Conservation (phyloP, 305 asterid species). For the Solanum chacoense region DNA sequence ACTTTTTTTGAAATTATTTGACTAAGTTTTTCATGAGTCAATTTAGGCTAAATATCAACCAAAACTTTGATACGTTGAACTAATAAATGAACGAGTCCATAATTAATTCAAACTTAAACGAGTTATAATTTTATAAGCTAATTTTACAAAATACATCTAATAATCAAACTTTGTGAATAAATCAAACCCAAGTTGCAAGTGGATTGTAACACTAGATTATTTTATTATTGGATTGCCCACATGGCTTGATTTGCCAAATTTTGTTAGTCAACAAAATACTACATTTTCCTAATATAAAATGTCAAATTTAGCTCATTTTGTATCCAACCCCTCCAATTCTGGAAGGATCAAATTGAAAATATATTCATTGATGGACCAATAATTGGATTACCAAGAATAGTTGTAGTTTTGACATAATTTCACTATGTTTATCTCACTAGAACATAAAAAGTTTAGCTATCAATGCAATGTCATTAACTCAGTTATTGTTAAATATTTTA, state of each 20-base stretch:
- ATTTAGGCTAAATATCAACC: not conserved
- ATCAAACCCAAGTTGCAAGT: not conserved
- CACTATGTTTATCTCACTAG: not conserved
- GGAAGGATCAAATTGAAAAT: not conserved
- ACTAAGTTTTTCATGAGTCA: not conserved
- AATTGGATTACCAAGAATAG: not conserved
- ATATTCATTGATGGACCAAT: not conserved
- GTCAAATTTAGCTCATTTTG: not conserved
- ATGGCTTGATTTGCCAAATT: no score
- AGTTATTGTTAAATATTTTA: no score
- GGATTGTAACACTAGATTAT: not conserved
- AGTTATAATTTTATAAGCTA: not conserved
- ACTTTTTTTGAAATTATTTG: not conserved
- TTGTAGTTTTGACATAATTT: not conserved
- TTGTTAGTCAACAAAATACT: not conserved
- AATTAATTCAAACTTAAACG: not conserved
- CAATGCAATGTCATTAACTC: no score
- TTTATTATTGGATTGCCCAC: not conserved
- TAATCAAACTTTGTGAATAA: not conserved
- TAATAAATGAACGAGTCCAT: no score
- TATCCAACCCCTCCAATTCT: not conserved
- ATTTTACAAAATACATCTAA: no score
- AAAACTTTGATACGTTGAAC: not conserved
- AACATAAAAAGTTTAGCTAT: not conserved
- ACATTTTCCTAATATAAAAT: not conserved